Evolutionary conservation across 441 rosid species (phyloP).

Genomic region (Pelargonium hybrid): DNA sequence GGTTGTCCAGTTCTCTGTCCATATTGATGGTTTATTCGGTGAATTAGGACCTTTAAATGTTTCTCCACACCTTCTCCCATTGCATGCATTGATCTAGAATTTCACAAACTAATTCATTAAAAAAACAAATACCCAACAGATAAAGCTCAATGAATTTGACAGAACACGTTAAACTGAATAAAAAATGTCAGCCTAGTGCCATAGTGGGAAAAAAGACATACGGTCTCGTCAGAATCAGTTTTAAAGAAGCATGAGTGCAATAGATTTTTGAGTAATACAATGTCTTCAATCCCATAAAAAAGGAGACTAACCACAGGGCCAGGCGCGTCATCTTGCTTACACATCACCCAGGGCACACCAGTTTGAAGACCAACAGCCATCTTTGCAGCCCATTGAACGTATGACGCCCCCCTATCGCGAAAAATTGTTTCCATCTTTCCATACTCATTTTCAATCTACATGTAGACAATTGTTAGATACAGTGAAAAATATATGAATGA

Average conservation of each 20-base stretch:
- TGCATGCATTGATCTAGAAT: constrained; percentile 71
- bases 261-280: too few relatives aligned
- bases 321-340: constrained; percentile 84
- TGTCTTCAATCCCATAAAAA: too few relatives aligned
- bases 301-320: constrained; percentile 53
- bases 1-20: constrained; percentile 96
- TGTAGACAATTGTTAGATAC: constrained; percentile 1
- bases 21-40: constrained; percentile 61
- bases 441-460: constrained; percentile 82
- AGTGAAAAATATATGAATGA: neutral
- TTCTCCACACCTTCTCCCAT: constrained; percentile 69
- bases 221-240: too few relatives aligned
- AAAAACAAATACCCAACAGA: too few relatives aligned
- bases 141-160: neutral
- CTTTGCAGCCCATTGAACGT: constrained; percentile 65
- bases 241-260: too few relatives aligned
- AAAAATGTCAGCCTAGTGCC: neutral
- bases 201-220: too few relatives aligned
- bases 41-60: constrained; percentile 73
- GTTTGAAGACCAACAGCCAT: constrained; percentile 63
- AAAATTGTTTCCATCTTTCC: constrained; percentile 45
- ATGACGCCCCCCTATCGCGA: constrained; percentile 34
- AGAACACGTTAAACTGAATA: neutral
- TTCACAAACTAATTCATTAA: neutral
- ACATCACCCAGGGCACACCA: constrained; percentile 92